These are phyloP conservation scores for Russula ochroleuca DNA, from an alignment of 768 basidiomycete genomes.

Conservation along the genomic window DNA sequence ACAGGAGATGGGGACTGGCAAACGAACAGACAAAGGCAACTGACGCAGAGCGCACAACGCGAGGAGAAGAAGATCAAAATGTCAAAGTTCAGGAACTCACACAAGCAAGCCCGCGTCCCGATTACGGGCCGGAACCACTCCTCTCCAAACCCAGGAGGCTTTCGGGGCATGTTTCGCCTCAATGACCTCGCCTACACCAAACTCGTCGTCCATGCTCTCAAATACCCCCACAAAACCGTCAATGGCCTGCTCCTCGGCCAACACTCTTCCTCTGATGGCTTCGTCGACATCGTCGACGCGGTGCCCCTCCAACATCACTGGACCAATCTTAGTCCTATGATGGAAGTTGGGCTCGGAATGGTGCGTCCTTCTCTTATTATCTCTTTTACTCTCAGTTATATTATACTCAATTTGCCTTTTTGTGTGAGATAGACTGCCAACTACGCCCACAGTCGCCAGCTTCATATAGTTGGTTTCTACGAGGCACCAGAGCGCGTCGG, in stretches of 20 bases:
- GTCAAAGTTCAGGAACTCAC: too few species aligned
- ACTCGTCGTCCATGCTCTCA: constrained; percentile 72
- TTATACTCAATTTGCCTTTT: background rate
- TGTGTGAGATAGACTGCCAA: constrained; percentile 47
- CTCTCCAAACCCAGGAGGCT: background rate
- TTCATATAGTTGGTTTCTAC: constrained; percentile 68
- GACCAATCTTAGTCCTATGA: constrained; percentile 80
- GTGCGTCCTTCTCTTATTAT: constrained; percentile 39
- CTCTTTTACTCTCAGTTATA: background rate
- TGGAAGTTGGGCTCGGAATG: constrained; percentile 79
- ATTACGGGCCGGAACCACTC: background rate
- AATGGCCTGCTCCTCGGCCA: constrained; percentile 76
- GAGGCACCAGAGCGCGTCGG: constrained; percentile 65
- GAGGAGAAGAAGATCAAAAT: background rate
- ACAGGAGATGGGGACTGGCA: background rate
- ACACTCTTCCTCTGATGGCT: constrained; percentile 23
- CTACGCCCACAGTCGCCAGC: constrained; percentile 50
- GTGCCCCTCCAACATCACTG: constrained; percentile 81
- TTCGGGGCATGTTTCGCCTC: constrained; percentile 40
- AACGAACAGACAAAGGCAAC: background rate
- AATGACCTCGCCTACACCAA: constrained; percentile 64
- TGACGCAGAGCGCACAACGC: background rate
- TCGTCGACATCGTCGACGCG: constrained; percentile 55
- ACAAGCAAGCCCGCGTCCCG: background rate
- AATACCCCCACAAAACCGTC: constrained; percentile 69